A percentile compares a stretch with the other conserved stretches of the same genome.
These are phyloP conservation scores for Sarocladium strictum DNA, from an alignment of 2,329 filamentous ascomycete genomes.

Conservation along the genomic window DNA sequence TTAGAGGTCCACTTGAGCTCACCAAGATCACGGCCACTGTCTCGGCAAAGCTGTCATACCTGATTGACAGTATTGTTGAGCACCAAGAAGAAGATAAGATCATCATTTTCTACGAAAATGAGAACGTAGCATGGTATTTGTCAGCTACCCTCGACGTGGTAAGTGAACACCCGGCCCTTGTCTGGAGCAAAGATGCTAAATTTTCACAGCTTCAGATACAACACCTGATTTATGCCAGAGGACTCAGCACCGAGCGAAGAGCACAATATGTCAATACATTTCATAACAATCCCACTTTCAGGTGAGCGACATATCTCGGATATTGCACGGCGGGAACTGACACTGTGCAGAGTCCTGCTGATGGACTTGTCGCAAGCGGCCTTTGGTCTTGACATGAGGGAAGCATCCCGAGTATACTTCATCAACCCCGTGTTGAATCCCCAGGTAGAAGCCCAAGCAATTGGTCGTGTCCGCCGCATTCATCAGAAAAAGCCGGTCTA, in stretches of 20 bases:
- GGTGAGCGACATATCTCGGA: slow-evolving; percentile 23
- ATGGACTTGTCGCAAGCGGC: slow-evolving; percentile 91
- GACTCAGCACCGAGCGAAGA: slow-evolving; percentile 53
- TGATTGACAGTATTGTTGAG: slow-evolving; percentile 65
- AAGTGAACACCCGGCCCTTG: slow-evolving; percentile 17
- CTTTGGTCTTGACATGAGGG: slow-evolving; percentile 78
- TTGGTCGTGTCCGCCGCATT: slow-evolving; percentile 84
- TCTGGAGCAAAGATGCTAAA: slow-evolving; percentile 10
- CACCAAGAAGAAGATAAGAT: slow-evolving; percentile 75
- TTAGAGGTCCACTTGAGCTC: slow-evolving; percentile 43
- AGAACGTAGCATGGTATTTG: slow-evolving; percentile 82
- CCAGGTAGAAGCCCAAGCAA: slow-evolving; percentile 80
- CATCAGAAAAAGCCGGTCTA: slow-evolving; percentile 73
- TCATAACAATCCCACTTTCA: slow-evolving; percentile 60
- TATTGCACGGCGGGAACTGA: background rate
- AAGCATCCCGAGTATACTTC: slow-evolving; percentile 82
- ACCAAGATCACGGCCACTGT: slow-evolving; percentile 70
- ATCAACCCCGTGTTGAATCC: slow-evolving; percentile 83
- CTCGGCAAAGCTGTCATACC: slow-evolving; percentile 82
- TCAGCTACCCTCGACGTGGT: slow-evolving; percentile 73
- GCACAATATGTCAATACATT: slow-evolving; percentile 76
- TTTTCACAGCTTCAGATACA: slow-evolving; percentile 44
- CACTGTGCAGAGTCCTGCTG: slow-evolving; percentile 57
- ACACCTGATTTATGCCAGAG: slow-evolving; percentile 62
- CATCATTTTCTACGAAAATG: slow-evolving; percentile 85